Percentiles rank a stretch among this genome's conserved stretches.
These are phyloP conservation scores for Aspergillus intermedius DNA, from an alignment of 2,329 filamentous ascomycete species.

Conservation along the genomic window DNA sequence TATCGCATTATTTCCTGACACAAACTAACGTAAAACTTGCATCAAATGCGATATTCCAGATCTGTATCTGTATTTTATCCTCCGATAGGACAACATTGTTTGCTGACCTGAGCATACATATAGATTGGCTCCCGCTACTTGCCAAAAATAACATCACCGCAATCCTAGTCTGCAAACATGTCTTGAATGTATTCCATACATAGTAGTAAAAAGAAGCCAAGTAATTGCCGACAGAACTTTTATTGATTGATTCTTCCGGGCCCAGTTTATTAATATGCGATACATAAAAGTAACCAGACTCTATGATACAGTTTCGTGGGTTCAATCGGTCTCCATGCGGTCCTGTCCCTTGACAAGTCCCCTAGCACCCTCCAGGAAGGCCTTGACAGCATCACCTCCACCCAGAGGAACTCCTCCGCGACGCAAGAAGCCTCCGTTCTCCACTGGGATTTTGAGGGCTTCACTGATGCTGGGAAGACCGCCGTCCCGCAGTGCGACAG, in stretches of 20 bases:
- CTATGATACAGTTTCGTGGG: slow-evolving; percentile 2
- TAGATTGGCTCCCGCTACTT: too few species aligned
- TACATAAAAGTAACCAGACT: slow-evolving; percentile 2
- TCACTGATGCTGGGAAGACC: slow-evolving; percentile 85
- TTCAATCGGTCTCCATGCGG: slow-evolving; percentile 40
- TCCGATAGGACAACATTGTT: too few species aligned
- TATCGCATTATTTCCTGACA: too few species aligned
- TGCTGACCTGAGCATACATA: too few species aligned
- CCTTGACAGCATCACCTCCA: slow-evolving; percentile 80
- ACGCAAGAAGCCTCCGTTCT: slow-evolving; percentile 75
- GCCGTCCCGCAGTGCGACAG: slow-evolving; percentile 80
- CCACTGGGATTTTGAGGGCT: slow-evolving; percentile 71
- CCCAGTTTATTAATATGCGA: background rate
- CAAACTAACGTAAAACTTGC: too few species aligned
- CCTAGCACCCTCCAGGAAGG: slow-evolving; percentile 85
- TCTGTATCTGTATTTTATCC: too few species aligned
- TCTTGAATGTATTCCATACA: too few species aligned
- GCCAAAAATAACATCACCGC: background rate
- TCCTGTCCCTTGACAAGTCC: slow-evolving; percentile 59
- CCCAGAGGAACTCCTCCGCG: slow-evolving; percentile 77
- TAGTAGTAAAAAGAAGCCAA: too few species aligned
- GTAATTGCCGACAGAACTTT: background rate
- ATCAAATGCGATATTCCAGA: too few species aligned
- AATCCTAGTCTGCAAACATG: too few species aligned
- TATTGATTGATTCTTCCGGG: background rate